Base-by-base conservation (phyloP, 164 flowering plant genomes). In the Annona squamosa region DNA sequence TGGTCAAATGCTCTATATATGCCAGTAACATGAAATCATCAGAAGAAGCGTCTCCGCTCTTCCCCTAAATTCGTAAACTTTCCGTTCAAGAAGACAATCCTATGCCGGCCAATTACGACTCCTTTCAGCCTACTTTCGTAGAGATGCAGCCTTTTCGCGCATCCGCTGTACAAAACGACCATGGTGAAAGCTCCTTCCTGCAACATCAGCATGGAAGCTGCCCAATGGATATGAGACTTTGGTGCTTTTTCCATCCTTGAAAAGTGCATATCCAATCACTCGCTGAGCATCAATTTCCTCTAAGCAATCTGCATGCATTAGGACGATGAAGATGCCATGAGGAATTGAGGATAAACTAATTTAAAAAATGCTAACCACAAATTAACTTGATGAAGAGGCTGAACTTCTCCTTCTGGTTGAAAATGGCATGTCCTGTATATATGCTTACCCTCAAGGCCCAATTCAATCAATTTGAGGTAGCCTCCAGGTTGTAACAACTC, bases 401-500 rank as follows among this genome's bases (percentile, higher is more conserved):
- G 43, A 43, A 66, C 46, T 37, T 66, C 43, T 43, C 43, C 7
- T 2, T 12, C 13, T 12, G 2, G n/a, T 66, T 66, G 68, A 13
- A 12, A 37, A 52, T 52, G 59, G 59, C 13, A 52, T 42, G 42
- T 3, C 45, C 2, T n/a, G 43, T 42, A 18, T 3, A 6, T 9
- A 26, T 66, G 66, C 80, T 47, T 78, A 94, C 99, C 99, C 80
- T 86, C 83, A 78, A 94, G 86, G 71, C 97, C 97, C 76, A 94
- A 77, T 76, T 94, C 99, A 68, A 89, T 75, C 77, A 94, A 78
- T 78, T 94, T 94, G 71, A 94, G 89, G 80, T 92, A 94, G 70
- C 99, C 99, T 41, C 99, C 99, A 3, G 99, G 97, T 73, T 94
- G 99, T 71, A 94, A 82, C 64, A 94, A 81, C 76, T 94, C 99